phyloP scores from a whole-genome alignment of 306 rosid species.

The Rosa chinensis region DNA sequence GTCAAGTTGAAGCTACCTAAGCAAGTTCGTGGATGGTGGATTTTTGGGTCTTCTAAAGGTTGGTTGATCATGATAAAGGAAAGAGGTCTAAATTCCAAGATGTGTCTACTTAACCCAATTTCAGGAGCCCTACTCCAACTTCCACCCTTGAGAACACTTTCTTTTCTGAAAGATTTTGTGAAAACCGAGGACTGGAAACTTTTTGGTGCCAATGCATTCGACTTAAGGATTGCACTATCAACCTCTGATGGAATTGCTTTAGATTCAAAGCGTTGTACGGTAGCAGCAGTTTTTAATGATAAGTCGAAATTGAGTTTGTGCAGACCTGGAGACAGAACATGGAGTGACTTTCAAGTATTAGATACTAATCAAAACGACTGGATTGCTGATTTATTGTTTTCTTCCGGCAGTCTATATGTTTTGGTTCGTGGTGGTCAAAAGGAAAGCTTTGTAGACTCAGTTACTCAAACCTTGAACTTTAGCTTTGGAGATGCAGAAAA shows the following conservation, averaged over 20 bases:
- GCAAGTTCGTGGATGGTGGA: not conserved
- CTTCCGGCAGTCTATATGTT: not conserved
- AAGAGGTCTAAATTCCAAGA: not conserved
- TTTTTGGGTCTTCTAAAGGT: not conserved
- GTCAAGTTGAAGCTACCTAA: not conserved
- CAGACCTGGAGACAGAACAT: not conserved
- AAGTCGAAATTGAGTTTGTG: not conserved
- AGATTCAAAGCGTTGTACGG: not conserved
- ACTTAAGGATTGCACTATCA: not conserved
- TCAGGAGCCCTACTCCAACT: not conserved
- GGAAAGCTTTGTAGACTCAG: not conserved
- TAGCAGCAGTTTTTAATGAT: not conserved
- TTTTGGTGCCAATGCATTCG: not conserved
- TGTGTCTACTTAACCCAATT: not conserved
- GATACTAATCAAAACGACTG: not conserved
- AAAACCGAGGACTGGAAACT: not conserved
- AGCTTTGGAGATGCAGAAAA: not conserved
- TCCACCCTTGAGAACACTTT: not conserved
- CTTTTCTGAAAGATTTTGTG: not conserved
- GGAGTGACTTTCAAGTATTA: not conserved
- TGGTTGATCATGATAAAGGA: conserved; percentile 1
- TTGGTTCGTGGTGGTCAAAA: not conserved
- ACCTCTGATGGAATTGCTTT: not conserved
- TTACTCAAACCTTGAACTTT: not conserved
- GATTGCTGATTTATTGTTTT: not conserved